Evolutionary conservation across 1,139 yeast species (phyloP).

Genomic region (Kodamaea ohmeri): DNA sequence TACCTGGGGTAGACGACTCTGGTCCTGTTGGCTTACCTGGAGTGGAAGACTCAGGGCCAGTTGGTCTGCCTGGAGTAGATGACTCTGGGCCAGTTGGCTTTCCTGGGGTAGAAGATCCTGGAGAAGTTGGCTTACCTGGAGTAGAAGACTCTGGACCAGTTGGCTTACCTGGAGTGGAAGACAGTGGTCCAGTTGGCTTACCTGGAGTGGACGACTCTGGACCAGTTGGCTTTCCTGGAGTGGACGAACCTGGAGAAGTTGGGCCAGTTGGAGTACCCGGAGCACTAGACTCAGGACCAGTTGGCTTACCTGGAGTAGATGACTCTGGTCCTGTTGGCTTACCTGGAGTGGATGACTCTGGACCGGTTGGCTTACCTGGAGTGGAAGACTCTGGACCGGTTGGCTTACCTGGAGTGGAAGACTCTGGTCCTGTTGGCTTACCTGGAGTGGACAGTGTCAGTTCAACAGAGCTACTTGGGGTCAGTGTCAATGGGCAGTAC

Average conservation of each 20-base stretch:
- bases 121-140: not conserved
- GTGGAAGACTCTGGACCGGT: not conserved
- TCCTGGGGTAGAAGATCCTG: conserved; percentile 1
- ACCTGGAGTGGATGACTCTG: not conserved
- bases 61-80: conserved; percentile 3
- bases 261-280: conserved; percentile 35
- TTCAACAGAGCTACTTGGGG: no score
- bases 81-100: conserved; percentile 1
- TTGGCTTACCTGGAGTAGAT: conserved; percentile 3
- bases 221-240: not conserved
- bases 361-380: conserved; percentile 1
- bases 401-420: conserved; percentile 3
- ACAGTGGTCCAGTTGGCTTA: conserved; percentile 2
- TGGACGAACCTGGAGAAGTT: not conserved
- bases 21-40: conserved; percentile 12
- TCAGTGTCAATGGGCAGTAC: conserved; percentile 26
- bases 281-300: conserved; percentile 14
- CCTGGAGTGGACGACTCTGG: conserved; percentile 2
- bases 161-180: conserved; percentile 28
- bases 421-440: not conserved
- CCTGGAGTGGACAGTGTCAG: no score
- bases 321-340: not conserved
- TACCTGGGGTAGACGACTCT: conserved; percentile 10
- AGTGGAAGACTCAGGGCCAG: conserved; percentile 12
- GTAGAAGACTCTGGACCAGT: conserved; percentile 12